Evolutionary conservation across 75 land plant species (phyloP).

Genomic region (Cupressus sempervirens): DNA sequence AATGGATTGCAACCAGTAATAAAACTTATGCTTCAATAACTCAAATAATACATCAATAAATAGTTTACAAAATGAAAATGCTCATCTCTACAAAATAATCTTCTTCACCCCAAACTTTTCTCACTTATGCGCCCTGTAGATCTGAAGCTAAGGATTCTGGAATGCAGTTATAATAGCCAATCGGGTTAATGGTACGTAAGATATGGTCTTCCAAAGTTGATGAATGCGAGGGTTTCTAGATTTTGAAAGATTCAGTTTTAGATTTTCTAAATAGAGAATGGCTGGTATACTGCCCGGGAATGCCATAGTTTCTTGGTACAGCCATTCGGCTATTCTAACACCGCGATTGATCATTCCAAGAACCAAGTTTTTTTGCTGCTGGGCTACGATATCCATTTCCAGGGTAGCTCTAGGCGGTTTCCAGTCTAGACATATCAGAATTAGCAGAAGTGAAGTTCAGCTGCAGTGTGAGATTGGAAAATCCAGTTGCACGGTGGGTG

Average conservation of each 20-base stretch:
- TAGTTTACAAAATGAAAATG: no score
- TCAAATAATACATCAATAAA: no score
- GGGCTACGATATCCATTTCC: background rate
- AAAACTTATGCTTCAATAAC: no score
- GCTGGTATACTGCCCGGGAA: background rate
- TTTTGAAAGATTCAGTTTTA: background rate
- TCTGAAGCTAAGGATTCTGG: no score
- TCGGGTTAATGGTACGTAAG: no score
- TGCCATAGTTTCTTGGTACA: background rate
- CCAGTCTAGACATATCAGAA: background rate
- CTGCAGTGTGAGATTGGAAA: background rate
- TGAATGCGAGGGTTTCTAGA: conserved; percentile 3
- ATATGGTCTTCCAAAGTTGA: no score
- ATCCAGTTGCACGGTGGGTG: background rate
- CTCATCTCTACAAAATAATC: no score
- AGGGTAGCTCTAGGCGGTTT: background rate
- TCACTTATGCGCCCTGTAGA: no score
- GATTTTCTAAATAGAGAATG: background rate
- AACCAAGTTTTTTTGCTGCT: background rate
- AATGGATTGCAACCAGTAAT: no score
- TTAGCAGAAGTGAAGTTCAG: background rate
- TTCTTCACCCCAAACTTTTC: no score
- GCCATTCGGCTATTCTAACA: background rate
- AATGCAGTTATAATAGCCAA: no score
- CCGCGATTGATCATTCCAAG: background rate